Evolutionary conservation across 352 stramenopile species (phyloP).

Genomic region (Phytopythium oedochilum): DNA sequence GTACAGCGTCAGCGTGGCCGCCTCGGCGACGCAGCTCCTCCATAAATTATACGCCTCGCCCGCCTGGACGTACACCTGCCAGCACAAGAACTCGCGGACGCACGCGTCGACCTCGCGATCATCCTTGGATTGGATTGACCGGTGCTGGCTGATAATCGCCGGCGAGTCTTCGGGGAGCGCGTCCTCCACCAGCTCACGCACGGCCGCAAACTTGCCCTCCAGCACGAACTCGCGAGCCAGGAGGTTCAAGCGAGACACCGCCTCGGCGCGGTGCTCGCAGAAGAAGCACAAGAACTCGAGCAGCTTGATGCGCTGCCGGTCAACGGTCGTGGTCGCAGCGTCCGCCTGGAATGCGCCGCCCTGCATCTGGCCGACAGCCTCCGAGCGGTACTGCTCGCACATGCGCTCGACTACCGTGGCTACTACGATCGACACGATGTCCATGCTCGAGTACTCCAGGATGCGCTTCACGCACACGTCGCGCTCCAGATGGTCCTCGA

Average conservation of each 20-base stretch:
- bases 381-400: conserved; percentile 24
- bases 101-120: conserved; percentile 47
- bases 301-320: conserved; percentile 56
- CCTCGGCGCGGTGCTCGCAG: conserved; percentile 56
- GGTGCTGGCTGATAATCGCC: conserved; percentile 53
- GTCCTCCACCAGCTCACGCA: conserved; percentile 56
- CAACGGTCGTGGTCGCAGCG: conserved; percentile 29
- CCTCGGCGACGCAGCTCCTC: conserved; percentile 49
- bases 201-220: conserved; percentile 59
- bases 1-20: conserved; percentile 31
- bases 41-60: conserved; percentile 66
- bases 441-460: conserved; percentile 55
- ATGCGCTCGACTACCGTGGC: conserved; percentile 50
- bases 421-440: conserved; percentile 58
- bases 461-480: conserved; percentile 67
- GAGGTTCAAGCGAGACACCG: conserved; percentile 46
- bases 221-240: conserved; percentile 66
- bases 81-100: conserved; percentile 64
- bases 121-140: conserved; percentile 26
- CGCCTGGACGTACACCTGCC: conserved; percentile 66
- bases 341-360: conserved; percentile 19
- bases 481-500: conserved; percentile 62
- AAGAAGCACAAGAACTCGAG: conserved; percentile 80
- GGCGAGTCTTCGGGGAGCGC: conserved; percentile 69
- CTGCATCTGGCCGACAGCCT: conserved; percentile 21